These are phyloP conservation scores for Hortiboletus campestris DNA, from an alignment of 768 basidiomycete species.

Conservation along the genomic window DNA sequence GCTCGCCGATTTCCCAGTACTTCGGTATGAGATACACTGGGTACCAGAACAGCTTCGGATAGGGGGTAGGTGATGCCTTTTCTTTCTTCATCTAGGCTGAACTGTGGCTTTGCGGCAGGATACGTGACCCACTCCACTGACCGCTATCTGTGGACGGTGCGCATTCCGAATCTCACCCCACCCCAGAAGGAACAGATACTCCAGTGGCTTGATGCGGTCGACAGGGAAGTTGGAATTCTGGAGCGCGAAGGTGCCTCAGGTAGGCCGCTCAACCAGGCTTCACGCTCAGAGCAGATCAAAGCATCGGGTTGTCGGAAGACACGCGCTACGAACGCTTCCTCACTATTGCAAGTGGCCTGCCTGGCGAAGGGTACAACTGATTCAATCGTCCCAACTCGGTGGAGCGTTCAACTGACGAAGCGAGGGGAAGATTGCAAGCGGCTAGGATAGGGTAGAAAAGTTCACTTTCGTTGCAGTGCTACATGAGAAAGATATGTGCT, in stretches of 20 bases:
- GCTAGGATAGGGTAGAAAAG: background rate
- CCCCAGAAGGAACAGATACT: constrained; percentile 49
- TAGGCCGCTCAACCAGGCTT: constrained; percentile 41
- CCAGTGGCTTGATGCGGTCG: constrained; percentile 53
- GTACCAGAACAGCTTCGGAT: constrained; percentile 57
- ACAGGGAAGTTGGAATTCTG: constrained; percentile 41
- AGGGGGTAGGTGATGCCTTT: constrained; percentile 39
- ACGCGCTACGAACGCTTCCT: constrained; percentile 42
- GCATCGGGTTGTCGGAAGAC: constrained; percentile 56
- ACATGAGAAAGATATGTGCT: background rate
- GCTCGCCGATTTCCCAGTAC: constrained; percentile 53
- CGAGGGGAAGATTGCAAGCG: too few species aligned
- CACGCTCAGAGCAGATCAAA: constrained; percentile 47
- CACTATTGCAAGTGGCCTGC: constrained; percentile 39
- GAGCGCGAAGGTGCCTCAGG: constrained; percentile 32
- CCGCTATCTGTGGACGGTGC: constrained; percentile 59
- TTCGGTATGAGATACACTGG: constrained; percentile 70
- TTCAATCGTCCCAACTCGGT: too few species aligned
- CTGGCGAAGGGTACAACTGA: constrained; percentile 14
- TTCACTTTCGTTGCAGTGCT: background rate
- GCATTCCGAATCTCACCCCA: constrained; percentile 45
- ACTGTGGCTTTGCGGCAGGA: constrained; percentile 36
- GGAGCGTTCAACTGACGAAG: background rate
- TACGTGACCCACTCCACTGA: constrained; percentile 73
- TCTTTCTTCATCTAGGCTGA: background rate